Evolutionary conservation across 495 filamentous ascomycete species (phyloP), one percentile per base, ranked within the genome.

Genomic region (Penicillium pancosmium): DNA sequence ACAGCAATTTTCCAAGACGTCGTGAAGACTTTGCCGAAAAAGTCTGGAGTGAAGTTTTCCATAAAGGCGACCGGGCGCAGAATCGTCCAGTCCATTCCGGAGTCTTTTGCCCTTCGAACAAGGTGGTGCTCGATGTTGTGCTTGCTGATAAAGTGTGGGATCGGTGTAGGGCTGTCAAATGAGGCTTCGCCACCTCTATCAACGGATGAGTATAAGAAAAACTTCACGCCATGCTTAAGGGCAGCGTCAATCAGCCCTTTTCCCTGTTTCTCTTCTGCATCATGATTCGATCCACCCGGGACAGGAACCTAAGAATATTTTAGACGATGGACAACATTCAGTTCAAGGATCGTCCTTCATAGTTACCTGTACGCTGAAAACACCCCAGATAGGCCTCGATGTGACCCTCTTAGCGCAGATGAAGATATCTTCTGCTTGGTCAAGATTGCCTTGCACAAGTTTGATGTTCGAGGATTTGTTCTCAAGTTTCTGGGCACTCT

Each of bases 201-300:
- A 6, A 88, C 86, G 33, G 82, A 85, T n/a, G 73, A 75, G 70
- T 88, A 88, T 25, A 90, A 81, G 69, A 90, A 85, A 63, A 83
- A 79, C 46, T 75, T 71, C 50, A 90, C 82, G 10, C 79, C 78
- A 13, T 79, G 67, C 25, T 73, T 74, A 38, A 91, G 58, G 6
- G 82, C 73, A 6, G 73, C 78, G 55, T 88, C 83, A 60, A 90
- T 74, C 21, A 90, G 66, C 0, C 68, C 74, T 52, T 81, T 84
- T 8, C 85, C 88, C 66, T 90, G 87, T 3, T 60, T 52, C 60
- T 84, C 80, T 64, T 89, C 84, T 41, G 12, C 23, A 5, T 48
- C 46, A 12, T 48, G 46, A 13, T 48, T 48, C 31, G 46, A 48
- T 13, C 46, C 23, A 11, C 46, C 46, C 21, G 46, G 9, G 9